Conservation (phyloP, 2,329 filamentous ascomycete genomes). For the Sarocladiaceae sp. region DNA sequence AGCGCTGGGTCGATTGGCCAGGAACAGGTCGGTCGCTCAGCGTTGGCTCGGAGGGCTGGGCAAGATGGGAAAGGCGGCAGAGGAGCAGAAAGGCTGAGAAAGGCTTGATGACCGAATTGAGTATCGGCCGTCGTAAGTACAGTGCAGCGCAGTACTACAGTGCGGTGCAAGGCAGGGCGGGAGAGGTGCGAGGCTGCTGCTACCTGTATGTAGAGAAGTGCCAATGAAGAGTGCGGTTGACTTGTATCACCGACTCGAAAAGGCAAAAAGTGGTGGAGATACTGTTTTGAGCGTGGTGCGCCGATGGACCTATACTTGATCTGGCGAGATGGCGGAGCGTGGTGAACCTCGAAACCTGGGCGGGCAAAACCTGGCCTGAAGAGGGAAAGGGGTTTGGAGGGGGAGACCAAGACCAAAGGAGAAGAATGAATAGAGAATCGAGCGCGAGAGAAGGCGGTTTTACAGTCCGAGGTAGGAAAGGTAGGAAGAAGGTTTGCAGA, state of each 20-base stretch:
- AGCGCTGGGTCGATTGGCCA: background rate
- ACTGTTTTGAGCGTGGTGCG: conserved; percentile 60
- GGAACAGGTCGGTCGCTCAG: conserved; percentile 4
- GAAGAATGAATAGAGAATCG: conserved; percentile 7
- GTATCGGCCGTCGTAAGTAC: conserved; percentile 1
- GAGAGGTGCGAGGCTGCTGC: background rate
- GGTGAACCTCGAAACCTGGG: conserved; percentile 2
- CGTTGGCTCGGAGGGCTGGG: conserved; percentile 3
- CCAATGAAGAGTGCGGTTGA: conserved; percentile 11
- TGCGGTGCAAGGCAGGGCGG: conserved; percentile 5
- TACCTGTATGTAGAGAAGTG: conserved; percentile 1
- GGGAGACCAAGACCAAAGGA: conserved; percentile 9
- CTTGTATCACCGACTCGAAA: conserved; percentile 41
- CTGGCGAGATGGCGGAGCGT: conserved; percentile 49
- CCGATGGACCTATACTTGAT: conserved; percentile 64
- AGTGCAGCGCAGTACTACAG: background rate
- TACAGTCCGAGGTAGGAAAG: conserved; percentile 10
- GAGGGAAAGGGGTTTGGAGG: conserved; percentile 6
- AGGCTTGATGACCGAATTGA: background rate
- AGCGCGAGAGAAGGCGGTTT: conserved; percentile 1
- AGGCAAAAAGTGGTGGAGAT: conserved; percentile 56
- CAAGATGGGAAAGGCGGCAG: conserved; percentile 2
- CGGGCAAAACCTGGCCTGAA: conserved; percentile 8
- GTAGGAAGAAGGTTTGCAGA: conserved; percentile 5
- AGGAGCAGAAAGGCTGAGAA: background rate